Evolutionary conservation across 1,284 basidiomycete genomes (phyloP).

Genomic region (Agroathelia rolfsii): DNA sequence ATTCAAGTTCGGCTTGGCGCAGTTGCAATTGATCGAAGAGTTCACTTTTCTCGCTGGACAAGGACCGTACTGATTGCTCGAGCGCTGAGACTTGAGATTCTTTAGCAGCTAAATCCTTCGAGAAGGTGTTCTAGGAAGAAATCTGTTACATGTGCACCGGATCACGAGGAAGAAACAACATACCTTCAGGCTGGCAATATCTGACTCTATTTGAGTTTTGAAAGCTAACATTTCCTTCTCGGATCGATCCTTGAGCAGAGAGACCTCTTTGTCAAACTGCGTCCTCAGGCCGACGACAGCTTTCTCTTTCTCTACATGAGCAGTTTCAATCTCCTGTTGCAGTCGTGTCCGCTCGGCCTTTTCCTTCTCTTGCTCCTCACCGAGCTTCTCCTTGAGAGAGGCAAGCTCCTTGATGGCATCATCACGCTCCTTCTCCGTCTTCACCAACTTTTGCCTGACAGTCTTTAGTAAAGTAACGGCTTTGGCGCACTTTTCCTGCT

Average conservation of each 20-base stretch:
- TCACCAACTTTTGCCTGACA: slow-evolving; percentile 86
- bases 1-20: slow-evolving; percentile 82
- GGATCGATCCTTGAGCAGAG: slow-evolving; percentile 48
- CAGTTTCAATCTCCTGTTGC: slow-evolving; percentile 49
- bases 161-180: slow-evolving; percentile 10
- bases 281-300: slow-evolving; percentile 54
- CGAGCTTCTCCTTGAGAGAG: slow-evolving; percentile 45
- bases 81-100: slow-evolving; percentile 57
- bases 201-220: slow-evolving; percentile 68
- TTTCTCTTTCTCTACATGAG: slow-evolving; percentile 60
- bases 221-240: slow-evolving; percentile 65
- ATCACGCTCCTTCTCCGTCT: slow-evolving; percentile 86
- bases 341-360: slow-evolving; percentile 46
- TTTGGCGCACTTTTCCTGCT: slow-evolving; percentile 93
- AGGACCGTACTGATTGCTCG: slow-evolving; percentile 56
- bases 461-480: slow-evolving; percentile 85
- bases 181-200: slow-evolving; percentile 69
- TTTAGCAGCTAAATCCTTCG: slow-evolving; percentile 57
- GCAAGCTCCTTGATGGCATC: slow-evolving; percentile 53
- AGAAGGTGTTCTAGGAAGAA: slow-evolving; percentile 46
- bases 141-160: slow-evolving; percentile 2
- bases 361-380: slow-evolving; percentile 54
- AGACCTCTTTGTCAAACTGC: slow-evolving; percentile 73
- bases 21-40: slow-evolving; percentile 80
- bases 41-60: slow-evolving; percentile 63